Evolutionary conservation across 768 basidiomycete genomes (phyloP).

Genomic region (Collybia sordida): DNA sequence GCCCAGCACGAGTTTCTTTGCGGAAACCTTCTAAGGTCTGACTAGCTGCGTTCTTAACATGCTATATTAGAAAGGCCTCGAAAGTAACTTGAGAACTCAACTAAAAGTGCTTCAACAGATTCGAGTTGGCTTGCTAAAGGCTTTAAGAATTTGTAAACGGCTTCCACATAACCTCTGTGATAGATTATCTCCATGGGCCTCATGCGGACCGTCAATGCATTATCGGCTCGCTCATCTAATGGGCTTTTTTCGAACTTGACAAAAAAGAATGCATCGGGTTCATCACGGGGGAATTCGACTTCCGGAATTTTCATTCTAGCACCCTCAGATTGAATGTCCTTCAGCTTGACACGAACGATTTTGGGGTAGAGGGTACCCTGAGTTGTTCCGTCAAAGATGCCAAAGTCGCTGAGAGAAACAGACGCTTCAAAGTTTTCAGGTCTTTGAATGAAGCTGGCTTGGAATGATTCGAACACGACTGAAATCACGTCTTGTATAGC

Average conservation of each 20-base stretch:
- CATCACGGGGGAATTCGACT: slow-evolving; percentile 16
- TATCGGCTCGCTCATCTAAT: slow-evolving; percentile 89
- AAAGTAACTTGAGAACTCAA: slow-evolving; percentile 31
- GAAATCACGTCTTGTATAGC: slow-evolving; percentile 73
- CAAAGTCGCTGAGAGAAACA: slow-evolving; percentile 81
- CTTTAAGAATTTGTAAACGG: slow-evolving; percentile 86
- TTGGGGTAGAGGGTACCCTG: slow-evolving; percentile 77
- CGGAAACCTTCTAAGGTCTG: slow-evolving; percentile 91
- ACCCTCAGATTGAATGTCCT: slow-evolving; percentile 7
- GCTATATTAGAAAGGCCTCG: slow-evolving; percentile 5
- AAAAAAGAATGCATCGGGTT: slow-evolving; percentile 75
- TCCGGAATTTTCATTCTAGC: slow-evolving; percentile 7
- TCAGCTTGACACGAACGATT: slow-evolving; percentile 73
- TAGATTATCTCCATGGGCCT: slow-evolving; percentile 97
- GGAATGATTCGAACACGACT: slow-evolving; percentile 83
- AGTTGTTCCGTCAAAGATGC: slow-evolving; percentile 92
- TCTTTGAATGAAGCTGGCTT: slow-evolving; percentile 81
- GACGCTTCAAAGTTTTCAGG: slow-evolving; percentile 85
- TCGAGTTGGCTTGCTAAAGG: slow-evolving; percentile 94
- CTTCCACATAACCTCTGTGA: slow-evolving; percentile 91
- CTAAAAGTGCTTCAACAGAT: slow-evolving; percentile 90
- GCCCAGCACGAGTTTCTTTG: slow-evolving; percentile 90
- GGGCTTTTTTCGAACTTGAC: slow-evolving; percentile 92
- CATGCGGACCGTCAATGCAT: slow-evolving; percentile 84
- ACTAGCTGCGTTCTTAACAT: slow-evolving; percentile 77